These are phyloP conservation scores for Pichia terricola DNA, from an alignment of 1,139 yeast genomes.

Conservation along the genomic window DNA sequence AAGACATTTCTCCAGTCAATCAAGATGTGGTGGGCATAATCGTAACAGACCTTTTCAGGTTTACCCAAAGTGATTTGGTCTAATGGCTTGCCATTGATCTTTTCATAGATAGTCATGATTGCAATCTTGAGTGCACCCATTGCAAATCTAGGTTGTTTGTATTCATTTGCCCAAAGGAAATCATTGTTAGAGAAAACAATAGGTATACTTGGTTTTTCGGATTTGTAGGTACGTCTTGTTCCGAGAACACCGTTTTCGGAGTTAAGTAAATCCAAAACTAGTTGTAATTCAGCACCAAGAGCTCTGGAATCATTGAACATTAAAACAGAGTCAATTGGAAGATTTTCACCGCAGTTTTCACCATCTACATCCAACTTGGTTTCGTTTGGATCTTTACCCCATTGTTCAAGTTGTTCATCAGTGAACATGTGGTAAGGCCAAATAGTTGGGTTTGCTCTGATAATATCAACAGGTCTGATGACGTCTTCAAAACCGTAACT, in stretches of 20 bases:
- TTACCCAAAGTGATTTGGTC: constrained; percentile 68
- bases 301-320: constrained; percentile 92
- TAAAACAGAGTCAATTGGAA: constrained; percentile 65
- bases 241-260: constrained; percentile 60
- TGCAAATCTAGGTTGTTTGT: constrained; percentile 72
- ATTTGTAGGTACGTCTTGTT: constrained; percentile 35
- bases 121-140: constrained; percentile 80
- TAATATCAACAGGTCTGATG: constrained; percentile 65
- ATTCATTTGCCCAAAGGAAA: constrained; percentile 85
- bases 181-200: constrained; percentile 83
- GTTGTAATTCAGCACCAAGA: constrained; percentile 77
- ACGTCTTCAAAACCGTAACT: constrained; percentile 78
- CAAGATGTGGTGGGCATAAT: constrained; percentile 68
- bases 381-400: constrained; percentile 28
- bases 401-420: constrained; percentile 31
- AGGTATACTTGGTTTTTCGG: constrained; percentile 54
- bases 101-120: constrained; percentile 54
- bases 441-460: constrained; percentile 46
- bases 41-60: constrained; percentile 73
- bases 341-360: constrained; percentile 19
- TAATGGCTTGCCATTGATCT: constrained; percentile 39
- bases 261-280: constrained; percentile 61
- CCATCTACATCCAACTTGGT: constrained; percentile 24
- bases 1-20: constrained; percentile 46
- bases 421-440: constrained; percentile 66